Evolutionary conservation across 202 grass and related monocot species (phyloP).

Genomic region (Musa balbisiana): DNA sequence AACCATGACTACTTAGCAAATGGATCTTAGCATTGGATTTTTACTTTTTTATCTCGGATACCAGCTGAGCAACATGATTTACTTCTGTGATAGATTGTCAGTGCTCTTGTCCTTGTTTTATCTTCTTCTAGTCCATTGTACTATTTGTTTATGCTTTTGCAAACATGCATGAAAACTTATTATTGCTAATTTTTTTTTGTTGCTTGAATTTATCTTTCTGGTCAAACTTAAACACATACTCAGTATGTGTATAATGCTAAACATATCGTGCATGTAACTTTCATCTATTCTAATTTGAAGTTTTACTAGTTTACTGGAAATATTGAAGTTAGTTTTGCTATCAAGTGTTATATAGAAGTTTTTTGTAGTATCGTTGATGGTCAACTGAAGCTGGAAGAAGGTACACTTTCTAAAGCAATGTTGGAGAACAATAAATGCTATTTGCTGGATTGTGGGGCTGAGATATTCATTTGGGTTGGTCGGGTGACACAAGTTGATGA

Average conservation of each 20-base stretch:
- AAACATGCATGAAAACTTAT: no score
- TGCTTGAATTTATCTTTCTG: no score
- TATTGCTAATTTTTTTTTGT: no score
- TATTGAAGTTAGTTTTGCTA: background rate
- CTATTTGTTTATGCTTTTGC: no score
- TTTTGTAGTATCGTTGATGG: slow-evolving; percentile 62
- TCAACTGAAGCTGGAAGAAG: slow-evolving; percentile 55
- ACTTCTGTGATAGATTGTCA: no score
- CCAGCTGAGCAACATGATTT: no score
- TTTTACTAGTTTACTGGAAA: background rate
- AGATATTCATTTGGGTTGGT: slow-evolving; percentile 89
- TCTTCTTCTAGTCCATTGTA: no score
- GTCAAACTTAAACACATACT: background rate
- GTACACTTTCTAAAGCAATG: slow-evolving; percentile 53
- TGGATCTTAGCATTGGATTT: no score
- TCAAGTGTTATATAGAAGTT: background rate
- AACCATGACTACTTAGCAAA: no score
- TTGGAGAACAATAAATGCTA: slow-evolving; percentile 80
- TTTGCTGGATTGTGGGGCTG: slow-evolving; percentile 81
- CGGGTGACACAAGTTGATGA: slow-evolving; percentile 73
- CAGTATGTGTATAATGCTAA: background rate
- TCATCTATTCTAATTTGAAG: background rate
- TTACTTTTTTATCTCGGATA: no score
- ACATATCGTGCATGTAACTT: background rate
- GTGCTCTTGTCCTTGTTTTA: no score